Evolutionary conservation across 164 flowering plant species (phyloP), one percentile per base, ranked within the genome.

Genomic region (Umbellularia californica): DNA sequence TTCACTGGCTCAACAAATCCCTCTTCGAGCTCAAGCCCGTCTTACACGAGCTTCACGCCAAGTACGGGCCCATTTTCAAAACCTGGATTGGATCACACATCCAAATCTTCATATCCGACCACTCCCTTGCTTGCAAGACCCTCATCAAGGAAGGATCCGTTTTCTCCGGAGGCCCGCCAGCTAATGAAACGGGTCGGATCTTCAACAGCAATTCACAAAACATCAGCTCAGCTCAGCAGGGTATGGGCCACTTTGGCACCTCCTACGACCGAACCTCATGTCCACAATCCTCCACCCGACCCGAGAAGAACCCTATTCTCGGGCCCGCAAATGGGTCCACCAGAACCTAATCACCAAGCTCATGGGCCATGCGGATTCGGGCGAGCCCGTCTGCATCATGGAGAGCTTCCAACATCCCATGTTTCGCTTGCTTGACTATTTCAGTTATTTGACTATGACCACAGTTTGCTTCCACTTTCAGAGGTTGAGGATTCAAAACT

Each of bases 211-310:
- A 77, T 75, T 79, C 76, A n/a, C 82, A 69, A 23, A 83, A 60
- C 70, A 72, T 87, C 65, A 80, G 65, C 70, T 70, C 85, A 9
- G 81, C 30, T 28, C 30, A 28, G 30, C 87, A 27, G 7, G 47
- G 3, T 84, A 85, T 52, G 88, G 90, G 22, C 84, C 87, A 0
- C 60, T 66, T 2, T 87, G 89, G 89, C 85, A 87, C 5, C 58
- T 74, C 50, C 79, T 86, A 50, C 83, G 89, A 50, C 84, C 84
- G 3, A 87, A 85, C 70, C 78, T 86, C 64, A 63, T 80, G 11
- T 50, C 81, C 7, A 75, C 84, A 68, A 77, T 83, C 41, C 75
- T 88, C 65, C 80, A 80, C 58, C 83, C 89, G 13, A 73, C 87
- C 12, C 79, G 81, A 2, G 33, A 81, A 60, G 79, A 76, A 65